Evolutionary conservation across 2,329 filamentous ascomycete genomes (phyloP).

Genomic region (Lachnellula subtilissima): DNA sequence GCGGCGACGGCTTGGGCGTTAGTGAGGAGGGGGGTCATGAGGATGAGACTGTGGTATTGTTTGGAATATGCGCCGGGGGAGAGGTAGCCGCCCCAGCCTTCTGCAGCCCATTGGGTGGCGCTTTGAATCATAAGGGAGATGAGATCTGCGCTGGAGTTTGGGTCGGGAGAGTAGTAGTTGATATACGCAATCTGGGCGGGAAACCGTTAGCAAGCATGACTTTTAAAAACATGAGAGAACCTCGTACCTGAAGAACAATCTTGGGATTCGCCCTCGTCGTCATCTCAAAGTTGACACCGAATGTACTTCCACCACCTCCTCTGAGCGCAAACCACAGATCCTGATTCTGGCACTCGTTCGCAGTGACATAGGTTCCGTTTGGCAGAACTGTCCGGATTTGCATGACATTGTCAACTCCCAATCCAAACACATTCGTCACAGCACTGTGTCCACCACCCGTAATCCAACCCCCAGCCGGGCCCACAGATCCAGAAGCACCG

Average conservation of each 20-base stretch:
- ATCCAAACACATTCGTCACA: constrained; percentile 33
- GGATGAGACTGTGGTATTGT: not conserved
- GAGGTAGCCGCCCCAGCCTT: not conserved
- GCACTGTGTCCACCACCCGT: constrained; percentile 57
- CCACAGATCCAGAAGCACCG: constrained; percentile 50
- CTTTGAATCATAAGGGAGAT: not conserved
- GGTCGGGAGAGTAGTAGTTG: not conserved
- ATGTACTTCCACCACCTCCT: constrained; percentile 40
- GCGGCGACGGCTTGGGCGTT: not conserved
- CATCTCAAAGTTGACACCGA: constrained; percentile 31
- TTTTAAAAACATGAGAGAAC: not conserved
- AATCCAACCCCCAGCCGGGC: constrained; percentile 53
- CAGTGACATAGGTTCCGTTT: constrained; percentile 42
- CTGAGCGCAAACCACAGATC: constrained; percentile 61
- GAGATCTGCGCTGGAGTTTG: not conserved
- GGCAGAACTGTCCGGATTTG: constrained; percentile 52
- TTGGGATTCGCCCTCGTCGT: not conserved
- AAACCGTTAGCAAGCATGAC: not conserved
- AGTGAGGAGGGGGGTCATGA: not conserved
- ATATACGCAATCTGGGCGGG: not conserved
- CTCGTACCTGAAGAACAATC: not conserved
- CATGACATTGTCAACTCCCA: constrained; percentile 57
- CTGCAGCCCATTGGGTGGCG: not conserved
- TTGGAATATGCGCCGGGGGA: not conserved
- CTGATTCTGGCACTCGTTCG: constrained; percentile 45